Percentiles rank a stretch among this genome's conserved stretches.
These are phyloP conservation scores for Exidia glandulosa DNA, from an alignment of 768 basidiomycete genomes.

Conservation along the genomic window DNA sequence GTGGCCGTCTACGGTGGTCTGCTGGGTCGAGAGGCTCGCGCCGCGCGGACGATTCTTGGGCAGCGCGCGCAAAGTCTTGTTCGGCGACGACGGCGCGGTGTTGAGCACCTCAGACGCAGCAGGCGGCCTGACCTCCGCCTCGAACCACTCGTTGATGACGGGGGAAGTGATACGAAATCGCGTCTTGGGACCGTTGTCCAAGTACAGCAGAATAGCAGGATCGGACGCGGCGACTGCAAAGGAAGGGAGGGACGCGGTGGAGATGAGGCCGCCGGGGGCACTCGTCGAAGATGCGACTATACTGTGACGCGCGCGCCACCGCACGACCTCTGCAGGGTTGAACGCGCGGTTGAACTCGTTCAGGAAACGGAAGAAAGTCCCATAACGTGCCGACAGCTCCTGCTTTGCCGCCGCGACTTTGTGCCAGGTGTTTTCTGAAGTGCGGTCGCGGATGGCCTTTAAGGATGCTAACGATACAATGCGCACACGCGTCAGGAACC, in stretches of 20 bases:
- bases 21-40: background rate
- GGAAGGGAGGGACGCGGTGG: background rate
- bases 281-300: background rate
- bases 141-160: background rate
- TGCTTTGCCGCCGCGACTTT: background rate
- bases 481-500: background rate
- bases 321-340: background rate
- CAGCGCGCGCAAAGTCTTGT: background rate
- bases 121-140: background rate
- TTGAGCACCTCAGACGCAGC: background rate
- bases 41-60: background rate
- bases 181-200: background rate
- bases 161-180: background rate
- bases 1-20: background rate
- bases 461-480: background rate
- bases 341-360: background rate
- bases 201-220: background rate
- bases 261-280: background rate
- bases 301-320: background rate
- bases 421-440: background rate
- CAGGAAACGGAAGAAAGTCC: background rate
- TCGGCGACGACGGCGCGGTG: background rate
- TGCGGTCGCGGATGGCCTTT: background rate
- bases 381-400: background rate
- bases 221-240: background rate